Percentiles rank a stretch among this genome's conserved stretches.
These are phyloP conservation scores for Spizellomyces punctatus DNA, from an alignment of 192 early-diverging fungal genomes.

Conservation along the genomic window DNA sequence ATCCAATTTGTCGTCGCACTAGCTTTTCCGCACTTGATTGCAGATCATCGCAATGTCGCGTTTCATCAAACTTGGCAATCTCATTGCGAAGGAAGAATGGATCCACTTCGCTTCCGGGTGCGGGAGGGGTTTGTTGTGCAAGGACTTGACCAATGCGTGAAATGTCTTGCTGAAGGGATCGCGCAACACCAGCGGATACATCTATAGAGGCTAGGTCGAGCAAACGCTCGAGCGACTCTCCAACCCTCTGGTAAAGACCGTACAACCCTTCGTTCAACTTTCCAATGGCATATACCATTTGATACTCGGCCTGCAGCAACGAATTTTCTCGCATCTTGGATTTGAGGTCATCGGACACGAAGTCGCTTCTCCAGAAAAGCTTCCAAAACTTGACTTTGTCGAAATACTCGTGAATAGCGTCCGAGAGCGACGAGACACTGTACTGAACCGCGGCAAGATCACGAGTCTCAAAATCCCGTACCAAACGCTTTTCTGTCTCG, in stretches of 20 bases:
- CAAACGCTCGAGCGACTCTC: not conserved
- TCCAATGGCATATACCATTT: conserved; percentile 47
- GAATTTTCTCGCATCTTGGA: conserved; percentile 28
- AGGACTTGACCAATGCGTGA: conserved; percentile 31
- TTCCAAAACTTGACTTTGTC: conserved; percentile 31
- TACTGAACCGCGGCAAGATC: conserved; percentile 37
- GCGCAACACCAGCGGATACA: conserved; percentile 9
- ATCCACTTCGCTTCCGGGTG: conserved; percentile 22
- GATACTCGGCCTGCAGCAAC: conserved; percentile 40
- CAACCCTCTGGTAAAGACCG: conserved; percentile 31
- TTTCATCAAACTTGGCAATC: conserved; percentile 37
- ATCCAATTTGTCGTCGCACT: conserved; percentile 33
- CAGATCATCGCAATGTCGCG: conserved; percentile 33
- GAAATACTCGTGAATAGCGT: conserved; percentile 32
- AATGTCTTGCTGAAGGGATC: conserved; percentile 33
- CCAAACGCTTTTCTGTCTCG: conserved; percentile 36
- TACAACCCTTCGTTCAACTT: conserved; percentile 45
- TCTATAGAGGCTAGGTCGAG: conserved; percentile 18
- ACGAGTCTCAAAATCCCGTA: conserved; percentile 30
- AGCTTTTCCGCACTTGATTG: conserved; percentile 33
- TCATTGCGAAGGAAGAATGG: conserved; percentile 40
- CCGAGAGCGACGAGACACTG: conserved; percentile 26
- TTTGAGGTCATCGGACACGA: conserved; percentile 32
- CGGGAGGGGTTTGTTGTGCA: conserved; percentile 26
- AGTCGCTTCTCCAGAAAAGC: conserved; percentile 33